Evolutionary conservation across 2,329 filamentous ascomycete genomes (phyloP).

Genomic region (Pseudocercospora eumusae): DNA sequence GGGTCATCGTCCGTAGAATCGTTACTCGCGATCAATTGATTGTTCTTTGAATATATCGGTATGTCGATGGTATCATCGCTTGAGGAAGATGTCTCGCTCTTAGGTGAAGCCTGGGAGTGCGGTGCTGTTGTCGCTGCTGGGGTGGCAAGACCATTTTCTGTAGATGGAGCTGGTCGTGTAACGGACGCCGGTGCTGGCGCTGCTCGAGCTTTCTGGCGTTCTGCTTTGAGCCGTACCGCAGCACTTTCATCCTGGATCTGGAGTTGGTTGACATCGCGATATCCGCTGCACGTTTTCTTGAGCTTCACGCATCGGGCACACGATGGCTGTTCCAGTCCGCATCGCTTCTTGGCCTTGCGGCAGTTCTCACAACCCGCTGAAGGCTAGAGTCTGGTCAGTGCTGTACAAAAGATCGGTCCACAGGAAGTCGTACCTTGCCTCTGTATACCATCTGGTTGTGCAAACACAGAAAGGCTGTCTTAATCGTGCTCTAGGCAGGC

Average conservation of each 20-base stretch:
- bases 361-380: slow-evolving; percentile 40
- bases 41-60: slow-evolving; percentile 14
- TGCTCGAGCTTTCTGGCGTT: slow-evolving; percentile 30
- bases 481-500: slow-evolving; percentile 3
- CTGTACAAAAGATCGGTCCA: not conserved
- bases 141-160: slow-evolving; percentile 17
- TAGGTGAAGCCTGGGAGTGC: not conserved
- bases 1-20: not conserved
- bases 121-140: slow-evolving; percentile 1
- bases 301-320: slow-evolving; percentile 39
- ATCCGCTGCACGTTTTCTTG: slow-evolving; percentile 37
- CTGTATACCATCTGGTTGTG: slow-evolving; percentile 34
- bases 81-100: slow-evolving; percentile 30
- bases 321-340: slow-evolving; percentile 36
- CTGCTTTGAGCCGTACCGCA: slow-evolving; percentile 33
- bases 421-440: slow-evolving; percentile 29
- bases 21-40: not conserved
- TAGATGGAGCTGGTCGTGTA: not conserved
- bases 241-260: slow-evolving; percentile 41
- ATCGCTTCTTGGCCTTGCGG: slow-evolving; percentile 40
- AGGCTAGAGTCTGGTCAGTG: slow-evolving; percentile 21
- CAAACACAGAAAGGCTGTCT: not conserved
- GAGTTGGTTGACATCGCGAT: slow-evolving; percentile 37
- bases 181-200: slow-evolving; percentile 11
- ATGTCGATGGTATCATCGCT: slow-evolving; percentile 36